Evolutionary conservation across 2,329 filamentous ascomycete species (phyloP), one percentile per base, ranked within the genome.

Genomic region (Calcarisporium arbuscula): DNA sequence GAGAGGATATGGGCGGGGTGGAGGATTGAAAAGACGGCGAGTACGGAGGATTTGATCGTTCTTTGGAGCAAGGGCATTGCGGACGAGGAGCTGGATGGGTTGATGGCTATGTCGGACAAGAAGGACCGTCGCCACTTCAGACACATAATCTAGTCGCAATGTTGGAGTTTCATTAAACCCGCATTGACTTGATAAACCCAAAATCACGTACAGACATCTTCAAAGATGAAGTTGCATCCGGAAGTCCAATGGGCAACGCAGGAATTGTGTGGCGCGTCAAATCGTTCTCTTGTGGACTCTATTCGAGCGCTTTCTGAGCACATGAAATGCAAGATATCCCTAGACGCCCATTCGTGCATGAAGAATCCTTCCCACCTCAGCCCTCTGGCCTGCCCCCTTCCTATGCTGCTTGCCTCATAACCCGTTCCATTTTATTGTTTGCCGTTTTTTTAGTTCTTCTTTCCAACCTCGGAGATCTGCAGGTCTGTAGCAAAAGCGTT

Each of bases 391-490:
- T 22, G 11, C 18, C 44, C 35, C 40, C 31, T 48, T 46, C 44
- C 44, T 38, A 36, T 43, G 45, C 45, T 42, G 41, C 45, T 34
- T 38, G 42, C 38, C 34, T 53, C 46, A 49, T 41, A 35, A n/a
- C n/a, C n/a, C n/a, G n/a, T n/a, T n/a, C n/a, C n/a, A n/a, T n/a
- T n/a, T n/a, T n/a, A n/a, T n/a, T n/a, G n/a, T n/a, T n/a, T n/a
- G n/a, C n/a, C n/a, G n/a, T n/a, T n/a, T n/a, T n/a, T 29, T 52
- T 60, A 57, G 53, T 50, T 57, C 64, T 88, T 71, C 64, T 71
- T 72, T 52, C 64, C 61, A 45, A 73, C 64, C 50, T 73, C 69
- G 56, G 66, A 66, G 54, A 75, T 70, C 49, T 62, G 57, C 53
- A 74, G 61, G 57, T 63, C 69, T 74, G 47, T 38, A 23, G 34